Conservation (phyloP, 176 grass and related monocot genomes). For the Carex littledalei region DNA sequence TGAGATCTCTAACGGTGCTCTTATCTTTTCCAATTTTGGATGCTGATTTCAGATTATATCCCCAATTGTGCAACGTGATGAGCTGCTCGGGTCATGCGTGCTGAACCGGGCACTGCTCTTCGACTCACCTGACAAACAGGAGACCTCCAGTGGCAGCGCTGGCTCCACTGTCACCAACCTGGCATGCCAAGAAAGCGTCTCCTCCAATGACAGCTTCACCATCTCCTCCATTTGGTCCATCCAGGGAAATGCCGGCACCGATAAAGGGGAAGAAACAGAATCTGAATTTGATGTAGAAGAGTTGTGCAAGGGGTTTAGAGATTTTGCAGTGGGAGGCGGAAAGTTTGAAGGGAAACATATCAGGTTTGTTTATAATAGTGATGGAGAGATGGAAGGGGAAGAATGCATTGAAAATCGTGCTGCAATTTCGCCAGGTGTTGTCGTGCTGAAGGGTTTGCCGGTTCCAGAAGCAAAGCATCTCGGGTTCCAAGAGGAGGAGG, state of each 20-base stretch:
- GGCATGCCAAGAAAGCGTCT: slow-evolving; percentile 4
- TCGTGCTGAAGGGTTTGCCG: slow-evolving; percentile 44
- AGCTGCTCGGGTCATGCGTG: slow-evolving; percentile 25
- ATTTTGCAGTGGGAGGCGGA: slow-evolving; percentile 38
- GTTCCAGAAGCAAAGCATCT: slow-evolving; percentile 70
- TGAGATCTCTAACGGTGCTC: background rate
- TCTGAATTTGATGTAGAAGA: slow-evolving; percentile 32
- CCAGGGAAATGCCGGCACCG: slow-evolving; percentile 54
- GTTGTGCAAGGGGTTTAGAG: slow-evolving; percentile 60
- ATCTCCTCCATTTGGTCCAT: slow-evolving; percentile 54
- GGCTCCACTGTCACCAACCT: background rate
- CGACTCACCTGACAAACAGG: slow-evolving; percentile 61
- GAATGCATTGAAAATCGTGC: slow-evolving; percentile 26
- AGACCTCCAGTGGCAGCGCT: slow-evolving; percentile 8
- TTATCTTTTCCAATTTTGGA: background rate
- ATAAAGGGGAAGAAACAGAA: slow-evolving; percentile 35
- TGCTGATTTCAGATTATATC: slow-evolving; percentile 18
- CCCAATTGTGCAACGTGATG: slow-evolving; percentile 22
- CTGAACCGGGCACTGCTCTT: slow-evolving; percentile 59
- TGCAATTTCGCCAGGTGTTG: background rate
- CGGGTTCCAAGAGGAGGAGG: slow-evolving; percentile 63
- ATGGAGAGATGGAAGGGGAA: slow-evolving; percentile 59
- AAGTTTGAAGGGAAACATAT: slow-evolving; percentile 62
- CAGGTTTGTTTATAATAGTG: slow-evolving; percentile 71
- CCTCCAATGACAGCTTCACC: slow-evolving; percentile 17